Evolutionary conservation across 257 asterid species (phyloP).

Genomic region (Marsdenia floribunda): DNA sequence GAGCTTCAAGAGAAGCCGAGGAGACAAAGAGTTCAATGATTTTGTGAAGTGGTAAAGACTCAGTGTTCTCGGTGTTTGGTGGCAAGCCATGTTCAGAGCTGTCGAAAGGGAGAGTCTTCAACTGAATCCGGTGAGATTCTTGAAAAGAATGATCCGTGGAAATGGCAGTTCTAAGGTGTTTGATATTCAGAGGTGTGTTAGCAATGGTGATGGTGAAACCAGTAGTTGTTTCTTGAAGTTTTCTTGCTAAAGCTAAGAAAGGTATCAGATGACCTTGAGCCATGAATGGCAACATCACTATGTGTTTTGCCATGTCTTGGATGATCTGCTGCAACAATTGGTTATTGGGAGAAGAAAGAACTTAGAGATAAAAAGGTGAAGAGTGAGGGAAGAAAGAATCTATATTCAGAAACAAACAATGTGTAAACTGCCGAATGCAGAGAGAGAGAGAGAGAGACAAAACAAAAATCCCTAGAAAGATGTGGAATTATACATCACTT

Average conservation of each 20-base stretch:
- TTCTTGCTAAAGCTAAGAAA: slow-evolving; percentile 25
- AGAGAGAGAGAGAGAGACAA: too few species aligned
- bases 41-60: slow-evolving; percentile 43
- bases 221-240: slow-evolving; percentile 12
- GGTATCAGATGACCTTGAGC: slow-evolving; percentile 38
- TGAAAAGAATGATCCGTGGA: slow-evolving; percentile 20
- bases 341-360: too few species aligned
- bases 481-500: too few species aligned
- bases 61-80: slow-evolving; percentile 71
- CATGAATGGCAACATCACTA: slow-evolving; percentile 32
- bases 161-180: slow-evolving; percentile 43
- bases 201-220: slow-evolving; percentile 22
- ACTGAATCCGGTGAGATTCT: slow-evolving; percentile 23
- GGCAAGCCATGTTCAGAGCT: slow-evolving; percentile 57
- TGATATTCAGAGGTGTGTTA: slow-evolving; percentile 29
- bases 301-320: background rate
- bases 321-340: too few species aligned
- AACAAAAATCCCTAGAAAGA: too few species aligned
- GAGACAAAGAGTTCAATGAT: slow-evolving; percentile 41
- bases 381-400: too few species aligned
- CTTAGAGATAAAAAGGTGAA: too few species aligned
- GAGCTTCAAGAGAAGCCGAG: slow-evolving; percentile 36
- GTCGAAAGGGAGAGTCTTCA: slow-evolving; percentile 51
- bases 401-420: too few species aligned
- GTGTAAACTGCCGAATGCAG: too few species aligned